Evolutionary conservation across 2,329 filamentous ascomycete genomes (phyloP).

Genomic region (Fusarium protoensiforme): DNA sequence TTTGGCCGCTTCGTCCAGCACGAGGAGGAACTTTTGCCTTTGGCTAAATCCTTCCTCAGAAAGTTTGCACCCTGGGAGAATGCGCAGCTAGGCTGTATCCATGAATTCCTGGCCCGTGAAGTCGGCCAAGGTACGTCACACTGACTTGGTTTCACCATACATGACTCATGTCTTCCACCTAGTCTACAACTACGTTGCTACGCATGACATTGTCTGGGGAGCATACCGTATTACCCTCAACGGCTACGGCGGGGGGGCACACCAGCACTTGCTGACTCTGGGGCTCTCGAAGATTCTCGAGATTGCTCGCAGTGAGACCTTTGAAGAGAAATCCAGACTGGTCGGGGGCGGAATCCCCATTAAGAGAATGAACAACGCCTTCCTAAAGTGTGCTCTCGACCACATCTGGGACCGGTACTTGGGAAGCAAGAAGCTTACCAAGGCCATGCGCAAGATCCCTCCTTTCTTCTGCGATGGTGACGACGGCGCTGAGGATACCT

Average conservation of each 20-base stretch:
- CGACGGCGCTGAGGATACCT: not conserved
- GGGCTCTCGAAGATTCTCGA: not conserved
- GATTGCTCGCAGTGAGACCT: not conserved
- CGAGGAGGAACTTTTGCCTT: not conserved
- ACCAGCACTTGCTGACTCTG: not conserved
- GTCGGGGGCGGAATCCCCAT: not conserved
- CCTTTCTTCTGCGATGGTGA: not conserved
- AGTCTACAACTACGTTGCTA: not conserved
- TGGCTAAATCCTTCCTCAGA: not conserved
- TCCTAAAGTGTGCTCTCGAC: not conserved
- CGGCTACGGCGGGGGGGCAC: not conserved
- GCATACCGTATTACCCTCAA: not conserved
- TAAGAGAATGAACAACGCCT: not conserved
- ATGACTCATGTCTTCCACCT: not conserved
- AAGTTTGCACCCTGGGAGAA: not conserved
- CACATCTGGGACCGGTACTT: not conserved
- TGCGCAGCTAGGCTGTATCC: not conserved
- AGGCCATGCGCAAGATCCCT: not conserved
- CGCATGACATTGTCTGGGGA: not conserved
- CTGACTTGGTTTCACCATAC: rapidly evolving
- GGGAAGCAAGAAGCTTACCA: not conserved
- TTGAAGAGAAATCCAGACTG: not conserved
- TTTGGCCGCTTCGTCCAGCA: not conserved
- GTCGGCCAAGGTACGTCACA: not conserved
- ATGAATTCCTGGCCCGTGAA: not conserved